Evolutionary conservation across 768 basidiomycete species (phyloP).

Genomic region (Phylloporus sp.): DNA sequence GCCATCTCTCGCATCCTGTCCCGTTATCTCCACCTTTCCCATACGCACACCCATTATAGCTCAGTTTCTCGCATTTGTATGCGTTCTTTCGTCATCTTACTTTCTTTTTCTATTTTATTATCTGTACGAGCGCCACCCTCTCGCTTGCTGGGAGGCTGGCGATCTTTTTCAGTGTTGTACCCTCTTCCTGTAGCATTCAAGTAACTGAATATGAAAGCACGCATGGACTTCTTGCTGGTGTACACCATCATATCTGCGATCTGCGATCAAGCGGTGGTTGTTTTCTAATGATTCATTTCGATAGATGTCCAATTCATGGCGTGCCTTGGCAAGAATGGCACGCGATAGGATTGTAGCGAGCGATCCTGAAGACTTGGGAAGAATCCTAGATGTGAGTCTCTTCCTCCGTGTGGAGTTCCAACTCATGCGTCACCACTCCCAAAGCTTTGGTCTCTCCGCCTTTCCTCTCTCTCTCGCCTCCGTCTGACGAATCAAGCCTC

Average conservation of each 20-base stretch:
- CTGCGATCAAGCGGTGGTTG: neutral
- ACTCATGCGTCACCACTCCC: constrained; percentile 2
- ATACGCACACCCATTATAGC: constrained; percentile 14
- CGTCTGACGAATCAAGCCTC: constrained; percentile 85
- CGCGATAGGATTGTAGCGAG: constrained; percentile 70
- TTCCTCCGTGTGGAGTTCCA: neutral
- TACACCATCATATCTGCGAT: neutral
- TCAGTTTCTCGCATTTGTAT: constrained; percentile 20
- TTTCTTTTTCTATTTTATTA: constrained; percentile 14
- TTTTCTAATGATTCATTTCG: constrained; percentile 14
- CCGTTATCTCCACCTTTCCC: constrained; percentile 3
- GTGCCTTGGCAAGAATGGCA: constrained; percentile 80
- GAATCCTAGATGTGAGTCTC: constrained; percentile 62
- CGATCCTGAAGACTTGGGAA: constrained; percentile 61
- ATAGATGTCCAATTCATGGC: constrained; percentile 88
- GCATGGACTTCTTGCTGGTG: neutral
- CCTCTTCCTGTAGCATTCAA: constrained; percentile 13
- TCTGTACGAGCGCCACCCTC: constrained; percentile 22
- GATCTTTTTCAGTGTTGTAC: constrained; percentile 22
- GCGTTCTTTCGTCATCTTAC: constrained; percentile 17
- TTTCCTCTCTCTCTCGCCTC: constrained; percentile 73
- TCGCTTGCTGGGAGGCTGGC: constrained; percentile 5
- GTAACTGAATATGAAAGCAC: constrained; percentile 15
- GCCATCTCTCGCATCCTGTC: constrained; percentile 9
- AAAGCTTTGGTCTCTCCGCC: constrained; percentile 81